Conservation (phyloP, 305 asterid genomes). For the Fraxinus velutina region DNA sequence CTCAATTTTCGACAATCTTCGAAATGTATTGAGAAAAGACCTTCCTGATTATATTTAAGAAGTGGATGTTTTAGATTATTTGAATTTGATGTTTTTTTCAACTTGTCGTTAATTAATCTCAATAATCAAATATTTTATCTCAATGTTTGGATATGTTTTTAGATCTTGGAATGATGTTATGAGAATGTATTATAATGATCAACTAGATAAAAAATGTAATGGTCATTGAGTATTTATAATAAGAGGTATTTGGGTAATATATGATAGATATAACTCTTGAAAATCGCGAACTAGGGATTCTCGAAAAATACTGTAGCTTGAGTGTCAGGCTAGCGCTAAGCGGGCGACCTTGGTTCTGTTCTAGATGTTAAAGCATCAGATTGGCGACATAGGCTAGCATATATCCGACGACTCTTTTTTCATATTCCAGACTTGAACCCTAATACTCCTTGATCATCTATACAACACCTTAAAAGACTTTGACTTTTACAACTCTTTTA, state of each 20-base stretch:
- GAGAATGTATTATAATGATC: background rate
- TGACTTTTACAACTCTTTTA: background rate
- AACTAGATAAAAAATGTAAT: background rate
- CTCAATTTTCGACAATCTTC: too few species aligned
- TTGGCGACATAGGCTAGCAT: background rate
- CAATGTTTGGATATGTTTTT: too few species aligned
- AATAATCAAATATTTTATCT: background rate
- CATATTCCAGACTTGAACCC: background rate
- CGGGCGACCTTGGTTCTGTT: background rate
- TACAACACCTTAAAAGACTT: background rate
- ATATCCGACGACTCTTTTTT: background rate
- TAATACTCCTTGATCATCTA: background rate
- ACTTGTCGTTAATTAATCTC: background rate
- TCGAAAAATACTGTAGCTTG: background rate
- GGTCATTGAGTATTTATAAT: background rate
- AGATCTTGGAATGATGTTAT: background rate
- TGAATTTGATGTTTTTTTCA: background rate
- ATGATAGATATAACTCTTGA: background rate
- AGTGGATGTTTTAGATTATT: too few species aligned
- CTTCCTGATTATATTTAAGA: background rate
- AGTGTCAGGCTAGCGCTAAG: background rate
- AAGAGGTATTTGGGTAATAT: background rate
- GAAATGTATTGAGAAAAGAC: background rate
- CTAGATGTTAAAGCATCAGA: background rate
- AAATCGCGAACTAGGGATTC: background rate